Evolutionary conservation across 1,284 basidiomycete species (phyloP).

Genomic region (Trametes pubescens): DNA sequence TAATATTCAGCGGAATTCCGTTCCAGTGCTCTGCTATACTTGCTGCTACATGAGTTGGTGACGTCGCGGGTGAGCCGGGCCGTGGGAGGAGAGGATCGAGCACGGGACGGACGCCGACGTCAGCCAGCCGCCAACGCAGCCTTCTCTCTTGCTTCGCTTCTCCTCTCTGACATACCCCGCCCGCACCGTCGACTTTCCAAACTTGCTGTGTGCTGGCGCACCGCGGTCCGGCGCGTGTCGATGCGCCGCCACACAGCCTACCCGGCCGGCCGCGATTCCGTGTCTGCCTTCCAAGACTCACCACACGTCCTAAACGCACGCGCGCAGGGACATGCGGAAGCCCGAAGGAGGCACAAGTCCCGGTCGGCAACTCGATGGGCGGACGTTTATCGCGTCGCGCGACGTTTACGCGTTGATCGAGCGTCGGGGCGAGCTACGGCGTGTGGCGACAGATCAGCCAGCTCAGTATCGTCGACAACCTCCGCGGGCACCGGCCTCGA

Average conservation of each 20-base stretch:
- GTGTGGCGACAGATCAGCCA: too few species aligned
- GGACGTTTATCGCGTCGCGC: neutral
- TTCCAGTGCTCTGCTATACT: neutral
- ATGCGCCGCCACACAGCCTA: too few species aligned
- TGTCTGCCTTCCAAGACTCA: too few species aligned
- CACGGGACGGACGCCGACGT: neutral
- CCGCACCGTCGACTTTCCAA: too few species aligned
- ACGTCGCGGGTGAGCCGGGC: neutral
- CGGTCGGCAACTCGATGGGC: constrained; percentile 3
- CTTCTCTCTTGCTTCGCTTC: constrained; percentile 6
- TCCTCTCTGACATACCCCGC: neutral
- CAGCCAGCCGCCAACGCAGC: neutral
- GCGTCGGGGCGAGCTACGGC: too few species aligned
- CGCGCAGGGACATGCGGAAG: neutral
- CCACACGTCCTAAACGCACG: neutral
- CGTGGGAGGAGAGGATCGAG: neutral
- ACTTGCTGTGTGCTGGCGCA: too few species aligned
- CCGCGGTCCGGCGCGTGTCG: too few species aligned
- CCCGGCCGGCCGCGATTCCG: too few species aligned
- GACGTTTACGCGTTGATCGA: too few species aligned
- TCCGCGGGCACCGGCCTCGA: neutral
- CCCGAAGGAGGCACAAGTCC: constrained; percentile 3
- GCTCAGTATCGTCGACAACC: too few species aligned
- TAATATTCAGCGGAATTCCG: neutral
- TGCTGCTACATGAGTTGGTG: neutral